These are phyloP conservation scores for Lotus japonicus DNA, from an alignment of 306 rosid species.

Conservation along the genomic window DNA sequence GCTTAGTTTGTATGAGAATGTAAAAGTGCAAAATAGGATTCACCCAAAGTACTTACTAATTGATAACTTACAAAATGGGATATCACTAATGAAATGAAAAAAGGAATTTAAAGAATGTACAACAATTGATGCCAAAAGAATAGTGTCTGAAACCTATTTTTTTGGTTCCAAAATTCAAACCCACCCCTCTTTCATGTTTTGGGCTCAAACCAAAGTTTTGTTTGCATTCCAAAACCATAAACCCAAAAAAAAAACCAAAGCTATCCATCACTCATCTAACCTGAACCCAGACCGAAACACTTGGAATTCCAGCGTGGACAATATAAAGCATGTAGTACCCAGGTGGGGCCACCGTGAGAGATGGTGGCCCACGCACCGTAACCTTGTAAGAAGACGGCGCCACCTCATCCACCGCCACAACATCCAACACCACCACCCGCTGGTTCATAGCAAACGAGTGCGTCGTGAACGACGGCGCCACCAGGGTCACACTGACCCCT, in stretches of 20 bases:
- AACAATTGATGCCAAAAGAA: neutral
- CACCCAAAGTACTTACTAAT: neutral
- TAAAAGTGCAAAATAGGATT: neutral
- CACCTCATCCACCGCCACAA: conserved; percentile 11
- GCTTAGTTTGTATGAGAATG: too few species aligned
- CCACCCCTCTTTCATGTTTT: neutral
- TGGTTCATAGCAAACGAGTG: conserved; percentile 73
- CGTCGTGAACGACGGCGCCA: conserved; percentile 70
- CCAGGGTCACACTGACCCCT: conserved; percentile 22
- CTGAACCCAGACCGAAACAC: conserved; percentile 55
- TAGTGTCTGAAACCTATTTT: too few species aligned
- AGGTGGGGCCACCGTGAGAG: conserved; percentile 54
- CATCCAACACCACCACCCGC: conserved; percentile 39
- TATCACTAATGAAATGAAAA: neutral
- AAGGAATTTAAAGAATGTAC: neutral
- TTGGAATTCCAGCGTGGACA: conserved; percentile 62
- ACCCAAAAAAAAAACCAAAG: too few species aligned
- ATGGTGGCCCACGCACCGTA: conserved; percentile 41
- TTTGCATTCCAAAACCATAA: neutral
- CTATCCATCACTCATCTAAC: conserved; percentile 26
- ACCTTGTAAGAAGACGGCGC: conserved; percentile 27
- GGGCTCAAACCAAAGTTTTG: neutral
- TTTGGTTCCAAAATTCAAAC: neutral
- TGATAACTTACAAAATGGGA: conserved; percentile 11
- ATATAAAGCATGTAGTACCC: conserved; percentile 59